Conservation (phyloP, 768 basidiomycete species). For the Naganishia antarctica region DNA sequence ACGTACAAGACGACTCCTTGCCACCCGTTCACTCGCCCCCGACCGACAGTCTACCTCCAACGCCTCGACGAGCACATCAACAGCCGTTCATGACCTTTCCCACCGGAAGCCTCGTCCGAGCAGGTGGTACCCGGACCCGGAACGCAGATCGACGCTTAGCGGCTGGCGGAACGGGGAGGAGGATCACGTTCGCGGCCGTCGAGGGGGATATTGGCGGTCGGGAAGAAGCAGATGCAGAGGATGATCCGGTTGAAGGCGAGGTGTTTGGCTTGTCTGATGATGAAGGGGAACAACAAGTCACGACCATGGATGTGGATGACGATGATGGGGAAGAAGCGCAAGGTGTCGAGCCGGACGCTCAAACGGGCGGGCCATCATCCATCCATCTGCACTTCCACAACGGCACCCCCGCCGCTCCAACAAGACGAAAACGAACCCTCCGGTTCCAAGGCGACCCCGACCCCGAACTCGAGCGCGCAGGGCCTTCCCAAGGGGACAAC, state of each 20-base stretch:
- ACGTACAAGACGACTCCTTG: neutral
- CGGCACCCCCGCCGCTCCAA: neutral
- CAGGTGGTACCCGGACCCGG: neutral
- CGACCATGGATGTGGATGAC: neutral
- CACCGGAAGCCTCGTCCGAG: constrained; percentile 5
- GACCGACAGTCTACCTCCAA: neutral
- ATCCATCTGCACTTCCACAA: constrained; percentile 20
- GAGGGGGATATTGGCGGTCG: no score
- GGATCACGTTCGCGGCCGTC: constrained; percentile 8
- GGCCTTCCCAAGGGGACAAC: neutral
- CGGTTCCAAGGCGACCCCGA: neutral
- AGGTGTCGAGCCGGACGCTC: neutral
- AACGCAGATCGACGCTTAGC: neutral
- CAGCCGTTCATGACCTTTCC: constrained; percentile 20
- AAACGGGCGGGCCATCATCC: neutral
- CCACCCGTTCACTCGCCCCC: constrained; percentile 2
- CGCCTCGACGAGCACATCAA: neutral
- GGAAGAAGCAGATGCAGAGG: neutral
- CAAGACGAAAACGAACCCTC: constrained; percentile 2
- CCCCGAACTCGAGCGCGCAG: neutral
- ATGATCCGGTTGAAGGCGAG: constrained; percentile 8
- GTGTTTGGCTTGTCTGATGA: constrained; percentile 5
- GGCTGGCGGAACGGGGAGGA: neutral
- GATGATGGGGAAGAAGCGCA: neutral
- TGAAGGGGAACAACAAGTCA: no score